A percentile compares a stretch with the other conserved stretches of the same genome.
phyloP scores from a whole-genome alignment of 495 filamentous ascomycete genomes.

The Talaromyces stipitatus region DNA sequence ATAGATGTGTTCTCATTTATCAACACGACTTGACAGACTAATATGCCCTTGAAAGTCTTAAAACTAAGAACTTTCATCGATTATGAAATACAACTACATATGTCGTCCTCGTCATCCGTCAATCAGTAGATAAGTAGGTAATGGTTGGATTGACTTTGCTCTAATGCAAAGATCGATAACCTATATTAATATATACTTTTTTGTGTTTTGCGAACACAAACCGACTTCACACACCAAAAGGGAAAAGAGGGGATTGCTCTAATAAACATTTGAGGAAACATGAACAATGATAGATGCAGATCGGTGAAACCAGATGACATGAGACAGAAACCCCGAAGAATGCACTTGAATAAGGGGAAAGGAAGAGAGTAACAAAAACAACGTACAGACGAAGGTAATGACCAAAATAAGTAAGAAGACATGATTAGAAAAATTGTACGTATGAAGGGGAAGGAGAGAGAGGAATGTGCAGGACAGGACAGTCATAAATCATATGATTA shows the following conservation, averaged over 20 bases:
- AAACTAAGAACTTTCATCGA: background rate
- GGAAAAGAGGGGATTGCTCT: slow-evolving; percentile 3
- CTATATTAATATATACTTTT: background rate
- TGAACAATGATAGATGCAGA: background rate
- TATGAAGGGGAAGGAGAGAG: background rate
- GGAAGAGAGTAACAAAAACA: background rate
- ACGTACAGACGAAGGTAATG: background rate
- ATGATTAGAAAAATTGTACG: background rate
- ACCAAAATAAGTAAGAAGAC: background rate
- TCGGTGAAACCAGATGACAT: background rate
- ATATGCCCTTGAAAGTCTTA: too few relatives aligned
- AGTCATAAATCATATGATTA: background rate
- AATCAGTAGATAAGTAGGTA: background rate
- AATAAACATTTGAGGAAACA: background rate
- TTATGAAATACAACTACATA: background rate
- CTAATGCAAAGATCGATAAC: background rate
- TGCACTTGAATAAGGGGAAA: background rate
- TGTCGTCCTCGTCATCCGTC: background rate
- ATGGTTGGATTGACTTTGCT: background rate
- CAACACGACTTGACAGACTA: background rate
- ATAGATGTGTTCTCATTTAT: background rate
- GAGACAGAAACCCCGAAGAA: background rate
- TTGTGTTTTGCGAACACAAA: background rate
- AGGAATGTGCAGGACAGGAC: background rate
- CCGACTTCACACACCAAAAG: background rate